phyloP scores from a whole-genome alignment of 768 basidiomycete genomes.

The Sporobolomyces roseus region DNA sequence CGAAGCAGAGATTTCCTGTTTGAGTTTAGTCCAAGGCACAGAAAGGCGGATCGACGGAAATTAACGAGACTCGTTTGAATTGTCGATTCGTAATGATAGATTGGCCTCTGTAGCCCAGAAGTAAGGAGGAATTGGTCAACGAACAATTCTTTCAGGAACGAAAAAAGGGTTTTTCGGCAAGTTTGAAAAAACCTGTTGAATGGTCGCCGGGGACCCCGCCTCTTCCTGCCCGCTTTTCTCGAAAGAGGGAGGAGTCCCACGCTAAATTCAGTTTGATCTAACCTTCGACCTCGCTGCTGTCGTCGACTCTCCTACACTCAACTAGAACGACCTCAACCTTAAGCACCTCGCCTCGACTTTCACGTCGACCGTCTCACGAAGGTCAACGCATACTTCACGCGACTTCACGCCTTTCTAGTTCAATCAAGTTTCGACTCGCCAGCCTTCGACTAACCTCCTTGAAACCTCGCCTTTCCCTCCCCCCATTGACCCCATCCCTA shows the following conservation, averaged over 20 bases:
- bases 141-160: no score
- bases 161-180: no score
- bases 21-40: background rate
- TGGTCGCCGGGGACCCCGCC: background rate
- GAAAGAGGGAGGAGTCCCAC: constrained; percentile 10
- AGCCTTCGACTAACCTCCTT: background rate
- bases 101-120: no score
- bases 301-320: background rate
- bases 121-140: no score
- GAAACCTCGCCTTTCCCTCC: background rate
- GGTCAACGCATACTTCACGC: background rate
- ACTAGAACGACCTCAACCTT: background rate
- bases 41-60: background rate
- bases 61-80: background rate
- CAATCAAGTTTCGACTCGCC: background rate
- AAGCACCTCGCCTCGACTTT: background rate
- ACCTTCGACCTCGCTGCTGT: background rate
- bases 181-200: background rate
- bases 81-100: no score
- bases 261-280: background rate
- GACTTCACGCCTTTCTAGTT: no score
- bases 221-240: background rate
- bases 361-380: background rate
- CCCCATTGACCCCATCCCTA: no score
- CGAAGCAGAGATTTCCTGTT: background rate